These are phyloP conservation scores for Cyberlindnera maclurae DNA, from an alignment of 805 yeast species.

Conservation along the genomic window DNA sequence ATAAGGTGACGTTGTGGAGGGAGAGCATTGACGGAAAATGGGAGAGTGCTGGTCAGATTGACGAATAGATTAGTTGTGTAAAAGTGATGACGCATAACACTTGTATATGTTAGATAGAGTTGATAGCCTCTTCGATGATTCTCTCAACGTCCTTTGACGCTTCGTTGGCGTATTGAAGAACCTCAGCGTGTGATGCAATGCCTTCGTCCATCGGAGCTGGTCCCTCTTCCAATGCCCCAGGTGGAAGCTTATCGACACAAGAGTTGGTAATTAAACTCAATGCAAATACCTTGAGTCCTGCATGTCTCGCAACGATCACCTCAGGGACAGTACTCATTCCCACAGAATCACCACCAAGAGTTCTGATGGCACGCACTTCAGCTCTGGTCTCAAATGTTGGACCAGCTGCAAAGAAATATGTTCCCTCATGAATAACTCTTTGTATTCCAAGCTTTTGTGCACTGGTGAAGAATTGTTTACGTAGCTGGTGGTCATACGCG, in stretches of 20 bases:
- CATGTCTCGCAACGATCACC: constrained; percentile 86
- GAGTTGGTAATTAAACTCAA: constrained; percentile 81
- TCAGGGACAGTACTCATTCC: constrained; percentile 99
- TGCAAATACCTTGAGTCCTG: constrained; percentile 77
- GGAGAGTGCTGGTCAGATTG: constrained; percentile 97
- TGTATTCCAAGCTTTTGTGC: constrained; percentile 40
- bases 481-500: constrained; percentile 72
- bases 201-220: constrained; percentile 56
- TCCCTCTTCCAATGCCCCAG: constrained; percentile 51
- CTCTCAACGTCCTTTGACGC: constrained; percentile 79
- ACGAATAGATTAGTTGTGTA: constrained; percentile 40
- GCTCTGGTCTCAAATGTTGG: constrained; percentile 94
- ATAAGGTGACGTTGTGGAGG: constrained; percentile 93
- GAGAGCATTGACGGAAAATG: constrained; percentile 88
- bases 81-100: not conserved
- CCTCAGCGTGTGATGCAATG: constrained; percentile 90
- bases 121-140: constrained; percentile 57
- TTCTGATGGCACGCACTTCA: constrained; percentile 68
- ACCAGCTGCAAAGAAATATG: constrained; percentile 79
- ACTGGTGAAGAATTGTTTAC: constrained; percentile 51
- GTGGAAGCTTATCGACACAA: constrained; percentile 64
- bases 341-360: constrained; percentile 85
- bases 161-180: constrained; percentile 67
- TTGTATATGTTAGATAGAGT: constrained; percentile 20
- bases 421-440: constrained; percentile 78